Conservation (phyloP, 768 basidiomycete species). For the Lyophyllum shimeji region DNA sequence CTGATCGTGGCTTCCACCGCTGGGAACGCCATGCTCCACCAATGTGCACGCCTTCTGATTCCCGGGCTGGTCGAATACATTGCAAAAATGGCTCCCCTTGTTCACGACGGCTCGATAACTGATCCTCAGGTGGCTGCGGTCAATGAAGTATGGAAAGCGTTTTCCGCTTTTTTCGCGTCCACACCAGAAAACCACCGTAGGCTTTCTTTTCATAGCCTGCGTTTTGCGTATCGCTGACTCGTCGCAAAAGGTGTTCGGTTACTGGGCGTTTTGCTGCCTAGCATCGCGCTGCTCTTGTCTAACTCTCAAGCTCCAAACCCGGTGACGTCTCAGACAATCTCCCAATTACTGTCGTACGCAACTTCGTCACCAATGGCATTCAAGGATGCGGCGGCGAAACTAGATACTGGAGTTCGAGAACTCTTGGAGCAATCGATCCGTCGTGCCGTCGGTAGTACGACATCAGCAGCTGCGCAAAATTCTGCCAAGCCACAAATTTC, state of each 20-base stretch:
- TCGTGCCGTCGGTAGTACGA: conserved; percentile 60
- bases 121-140: conserved; percentile 63
- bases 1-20: conserved; percentile 70
- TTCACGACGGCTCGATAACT: conserved; percentile 55
- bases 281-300: conserved; percentile 68
- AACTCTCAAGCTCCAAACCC: conserved; percentile 43
- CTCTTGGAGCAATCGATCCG: conserved; percentile 77
- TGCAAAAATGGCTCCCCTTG: conserved; percentile 61
- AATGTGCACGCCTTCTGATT: conserved; percentile 69
- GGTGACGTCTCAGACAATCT: conserved; percentile 57
- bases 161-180: conserved; percentile 60
- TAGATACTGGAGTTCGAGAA: conserved; percentile 58
- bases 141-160: conserved; percentile 81
- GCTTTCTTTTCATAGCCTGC: conserved; percentile 28
- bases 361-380: conserved; percentile 71
- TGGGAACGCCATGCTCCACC: conserved; percentile 65
- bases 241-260: conserved; percentile 56
- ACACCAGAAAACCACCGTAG: conserved; percentile 62
- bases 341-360: conserved; percentile 73
- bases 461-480: conserved; percentile 28
- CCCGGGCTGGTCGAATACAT: conserved; percentile 83
- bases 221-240: neutral
- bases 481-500: conserved; percentile 76
- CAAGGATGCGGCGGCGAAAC: conserved; percentile 76
- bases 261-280: conserved; percentile 74